Conservation (phyloP, 2,329 filamentous ascomycete species). For the Paracoccidioides brasiliensis region DNA sequence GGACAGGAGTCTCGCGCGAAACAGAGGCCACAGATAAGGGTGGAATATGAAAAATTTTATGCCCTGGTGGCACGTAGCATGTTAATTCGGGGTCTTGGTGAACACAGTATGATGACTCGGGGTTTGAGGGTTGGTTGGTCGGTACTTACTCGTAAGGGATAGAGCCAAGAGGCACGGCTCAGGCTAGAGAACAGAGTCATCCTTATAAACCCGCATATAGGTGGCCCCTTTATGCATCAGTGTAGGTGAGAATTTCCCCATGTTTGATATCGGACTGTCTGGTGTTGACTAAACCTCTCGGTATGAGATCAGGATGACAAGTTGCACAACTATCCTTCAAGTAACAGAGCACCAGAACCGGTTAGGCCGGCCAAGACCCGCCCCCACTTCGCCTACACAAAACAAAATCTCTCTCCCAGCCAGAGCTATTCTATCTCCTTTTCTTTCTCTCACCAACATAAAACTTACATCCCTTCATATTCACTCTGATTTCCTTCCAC, state of each 20-base stretch:
- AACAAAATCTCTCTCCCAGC: slow-evolving; percentile 16
- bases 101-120: not conserved
- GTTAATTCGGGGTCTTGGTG: not conserved
- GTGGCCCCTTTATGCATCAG: not conserved
- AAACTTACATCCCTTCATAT: slow-evolving; percentile 34
- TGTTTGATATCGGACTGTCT: too few relatives aligned
- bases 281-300: too few relatives aligned
- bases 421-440: slow-evolving; percentile 12
- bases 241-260: not conserved
- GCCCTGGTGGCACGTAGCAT: slow-evolving; percentile 39
- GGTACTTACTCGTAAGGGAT: slow-evolving; percentile 34
- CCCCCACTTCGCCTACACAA: slow-evolving; percentile 9
- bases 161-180: slow-evolving; percentile 32
- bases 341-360: not conserved
- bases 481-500: slow-evolving; percentile 31
- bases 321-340: not conserved
- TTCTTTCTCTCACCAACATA: slow-evolving; percentile 24
- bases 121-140: not conserved
- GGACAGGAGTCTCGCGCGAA: slow-evolving; percentile 64
- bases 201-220: not conserved
- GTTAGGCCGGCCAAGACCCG: not conserved
- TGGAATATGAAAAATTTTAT: slow-evolving; percentile 70
- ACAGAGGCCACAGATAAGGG: slow-evolving; percentile 69
- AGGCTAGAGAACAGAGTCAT: slow-evolving; percentile 16
- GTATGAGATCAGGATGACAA: too few relatives aligned